These are phyloP conservation scores for Ceratocystis diversiconidia DNA, from an alignment of 2,329 filamentous ascomycete genomes.

Conservation along the genomic window DNA sequence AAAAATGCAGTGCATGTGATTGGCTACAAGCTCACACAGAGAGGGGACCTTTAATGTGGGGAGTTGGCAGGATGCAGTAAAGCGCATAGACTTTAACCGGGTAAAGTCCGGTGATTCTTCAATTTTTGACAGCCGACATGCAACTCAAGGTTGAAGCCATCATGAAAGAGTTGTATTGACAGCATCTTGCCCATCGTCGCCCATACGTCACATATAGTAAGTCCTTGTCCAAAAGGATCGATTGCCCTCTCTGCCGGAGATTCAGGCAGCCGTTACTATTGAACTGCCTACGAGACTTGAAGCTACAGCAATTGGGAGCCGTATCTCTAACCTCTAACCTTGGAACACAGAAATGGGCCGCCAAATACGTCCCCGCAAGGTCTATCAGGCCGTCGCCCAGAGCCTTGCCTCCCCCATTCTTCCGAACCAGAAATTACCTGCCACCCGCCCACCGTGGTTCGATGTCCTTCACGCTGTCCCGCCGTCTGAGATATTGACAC, in stretches of 20 bases:
- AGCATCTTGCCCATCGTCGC: neutral
- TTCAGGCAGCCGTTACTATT: neutral
- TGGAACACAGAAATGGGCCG: slow-evolving; percentile 26
- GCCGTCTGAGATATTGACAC: slow-evolving; percentile 43
- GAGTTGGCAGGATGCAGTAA: neutral
- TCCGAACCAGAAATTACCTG: slow-evolving; percentile 22
- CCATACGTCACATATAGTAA: neutral
- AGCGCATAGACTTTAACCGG: neutral
- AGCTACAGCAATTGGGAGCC: neutral
- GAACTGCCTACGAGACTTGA: neutral
- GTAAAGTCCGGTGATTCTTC: neutral
- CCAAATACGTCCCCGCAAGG: slow-evolving; percentile 34
- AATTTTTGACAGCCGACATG: neutral
- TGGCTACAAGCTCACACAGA: slow-evolving; percentile 2
- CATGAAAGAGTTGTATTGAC: neutral
- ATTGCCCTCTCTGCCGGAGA: neutral
- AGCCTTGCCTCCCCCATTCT: slow-evolving; percentile 32
- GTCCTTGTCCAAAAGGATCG: neutral
- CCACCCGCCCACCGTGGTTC: slow-evolving; percentile 35
- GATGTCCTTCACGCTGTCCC: slow-evolving; percentile 38
- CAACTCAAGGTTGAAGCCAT: neutral
- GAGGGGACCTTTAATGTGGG: slow-evolving; percentile 6
- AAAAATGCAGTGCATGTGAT: neutral
- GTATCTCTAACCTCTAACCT: neutral
- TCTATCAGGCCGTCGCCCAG: slow-evolving; percentile 33